A percentile compares a stretch with the other conserved stretches of the same genome.
Conservation (phyloP, 164 flowering plant species). For the Vitis rupestris region DNA sequence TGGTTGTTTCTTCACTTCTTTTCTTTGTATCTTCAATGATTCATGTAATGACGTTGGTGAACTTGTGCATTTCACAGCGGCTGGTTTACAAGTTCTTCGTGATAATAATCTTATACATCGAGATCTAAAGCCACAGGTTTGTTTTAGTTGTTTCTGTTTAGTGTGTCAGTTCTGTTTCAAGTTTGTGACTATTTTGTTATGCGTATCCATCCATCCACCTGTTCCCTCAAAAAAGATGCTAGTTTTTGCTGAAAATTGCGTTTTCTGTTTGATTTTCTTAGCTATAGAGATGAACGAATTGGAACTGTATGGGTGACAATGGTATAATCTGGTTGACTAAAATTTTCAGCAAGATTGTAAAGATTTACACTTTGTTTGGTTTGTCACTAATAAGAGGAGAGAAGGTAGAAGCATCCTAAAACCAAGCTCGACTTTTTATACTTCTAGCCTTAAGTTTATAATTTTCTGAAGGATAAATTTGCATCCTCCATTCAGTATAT, state of each 20-base stretch:
- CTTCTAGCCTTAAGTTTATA: too few relatives aligned
- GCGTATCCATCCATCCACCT: too few relatives aligned
- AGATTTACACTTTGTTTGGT: too few relatives aligned
- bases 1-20: neutral
- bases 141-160: slow-evolving; percentile 1
- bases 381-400: too few relatives aligned
- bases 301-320: neutral
- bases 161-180: neutral
- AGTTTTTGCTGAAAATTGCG: neutral
- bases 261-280: neutral
- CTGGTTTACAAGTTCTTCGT: slow-evolving; percentile 84
- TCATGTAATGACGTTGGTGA: slow-evolving; percentile 7
- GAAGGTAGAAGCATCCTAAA: too few relatives aligned
- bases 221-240: neutral
- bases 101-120: slow-evolving; percentile 90
- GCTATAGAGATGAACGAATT: neutral
- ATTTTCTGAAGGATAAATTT: too few relatives aligned
- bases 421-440: too few relatives aligned
- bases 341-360: neutral
- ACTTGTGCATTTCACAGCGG: slow-evolving; percentile 45
- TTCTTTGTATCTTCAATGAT: neutral
- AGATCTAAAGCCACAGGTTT: slow-evolving; percentile 96
- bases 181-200: too few relatives aligned
- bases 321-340: neutral
- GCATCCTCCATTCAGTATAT: too few relatives aligned